Conservation (phyloP, 1,139 yeast species). For the Debaryomyces udenii region DNA sequence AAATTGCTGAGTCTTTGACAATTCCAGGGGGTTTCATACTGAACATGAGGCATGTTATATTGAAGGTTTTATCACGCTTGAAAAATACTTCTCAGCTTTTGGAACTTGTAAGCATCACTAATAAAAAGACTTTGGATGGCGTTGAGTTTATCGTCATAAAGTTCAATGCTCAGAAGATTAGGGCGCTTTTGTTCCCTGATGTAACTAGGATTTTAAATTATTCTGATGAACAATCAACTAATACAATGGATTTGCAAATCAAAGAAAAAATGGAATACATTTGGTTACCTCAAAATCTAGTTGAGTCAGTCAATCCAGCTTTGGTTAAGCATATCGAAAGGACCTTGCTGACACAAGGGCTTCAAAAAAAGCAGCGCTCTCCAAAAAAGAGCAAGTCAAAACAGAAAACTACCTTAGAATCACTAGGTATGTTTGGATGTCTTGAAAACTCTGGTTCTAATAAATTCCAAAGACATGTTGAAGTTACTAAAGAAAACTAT, state of each 20-base stretch:
- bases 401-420: slow-evolving; percentile 7
- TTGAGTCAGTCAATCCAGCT: slow-evolving; percentile 14
- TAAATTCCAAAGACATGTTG: neutral
- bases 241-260: neutral
- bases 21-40: slow-evolving; percentile 9
- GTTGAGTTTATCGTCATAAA: slow-evolving; percentile 15
- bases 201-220: neutral
- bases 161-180: slow-evolving; percentile 9
- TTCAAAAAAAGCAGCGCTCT: neutral
- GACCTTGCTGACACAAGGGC: neutral
- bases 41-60: slow-evolving; percentile 11
- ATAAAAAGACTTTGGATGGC: slow-evolving; percentile 9
- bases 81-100: slow-evolving; percentile 1
- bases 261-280: slow-evolving; percentile 12
- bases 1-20: neutral
- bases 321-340: slow-evolving; percentile 15
- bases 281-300: slow-evolving; percentile 22
- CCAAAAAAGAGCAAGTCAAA: slow-evolving; percentile 1
- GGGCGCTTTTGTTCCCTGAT: slow-evolving; percentile 2
- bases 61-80: slow-evolving; percentile 12
- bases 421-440: neutral
- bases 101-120: slow-evolving; percentile 7
- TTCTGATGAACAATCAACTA: neutral
- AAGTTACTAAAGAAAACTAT: neutral
- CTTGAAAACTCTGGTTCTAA: neutral